Conservation (phyloP, 139 green algal species). For the Penium margaritaceum region DNA sequence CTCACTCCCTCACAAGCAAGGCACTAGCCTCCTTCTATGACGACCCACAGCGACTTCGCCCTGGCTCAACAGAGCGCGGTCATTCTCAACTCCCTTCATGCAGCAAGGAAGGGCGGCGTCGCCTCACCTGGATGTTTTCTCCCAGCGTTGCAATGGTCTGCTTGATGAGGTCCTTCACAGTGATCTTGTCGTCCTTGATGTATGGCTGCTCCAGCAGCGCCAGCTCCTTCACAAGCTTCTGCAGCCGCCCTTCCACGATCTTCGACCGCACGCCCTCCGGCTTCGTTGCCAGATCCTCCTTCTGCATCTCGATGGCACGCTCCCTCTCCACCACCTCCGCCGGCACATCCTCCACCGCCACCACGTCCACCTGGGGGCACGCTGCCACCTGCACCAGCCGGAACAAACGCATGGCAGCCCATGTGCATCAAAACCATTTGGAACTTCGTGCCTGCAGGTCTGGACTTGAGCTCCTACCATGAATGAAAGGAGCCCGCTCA, state of each 20-base stretch:
- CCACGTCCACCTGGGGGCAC: conserved; percentile 50
- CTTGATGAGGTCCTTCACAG: conserved; percentile 84
- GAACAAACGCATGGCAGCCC: too few relatives aligned
- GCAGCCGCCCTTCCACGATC: conserved; percentile 89
- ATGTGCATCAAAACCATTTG: too few relatives aligned
- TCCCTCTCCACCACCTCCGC: conserved; percentile 71
- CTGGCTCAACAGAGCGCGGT: too few relatives aligned
- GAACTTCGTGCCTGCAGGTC: too few relatives aligned
- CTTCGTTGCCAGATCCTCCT: conserved; percentile 90
- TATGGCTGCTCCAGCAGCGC: conserved; percentile 80
- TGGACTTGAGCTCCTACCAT: too few relatives aligned
- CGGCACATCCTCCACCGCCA: conserved; percentile 69
- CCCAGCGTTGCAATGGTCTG: conserved; percentile 74
- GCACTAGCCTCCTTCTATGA: too few relatives aligned
- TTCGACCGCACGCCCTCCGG: conserved; percentile 86
- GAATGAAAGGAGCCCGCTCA: too few relatives aligned
- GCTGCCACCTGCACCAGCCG: conserved; percentile 43
- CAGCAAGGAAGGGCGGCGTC: too few relatives aligned
- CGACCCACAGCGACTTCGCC: too few relatives aligned
- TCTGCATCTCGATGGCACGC: conserved; percentile 85
- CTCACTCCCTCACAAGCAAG: too few relatives aligned
- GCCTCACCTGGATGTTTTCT: conserved; percentile 62
- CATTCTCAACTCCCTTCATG: too few relatives aligned
- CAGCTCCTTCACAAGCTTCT: conserved; percentile 79
- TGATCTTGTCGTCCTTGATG: conserved; percentile 86